Base-by-base conservation (phyloP, 495 filamentous ascomycete species). In the Arthonia radiata region DNA sequence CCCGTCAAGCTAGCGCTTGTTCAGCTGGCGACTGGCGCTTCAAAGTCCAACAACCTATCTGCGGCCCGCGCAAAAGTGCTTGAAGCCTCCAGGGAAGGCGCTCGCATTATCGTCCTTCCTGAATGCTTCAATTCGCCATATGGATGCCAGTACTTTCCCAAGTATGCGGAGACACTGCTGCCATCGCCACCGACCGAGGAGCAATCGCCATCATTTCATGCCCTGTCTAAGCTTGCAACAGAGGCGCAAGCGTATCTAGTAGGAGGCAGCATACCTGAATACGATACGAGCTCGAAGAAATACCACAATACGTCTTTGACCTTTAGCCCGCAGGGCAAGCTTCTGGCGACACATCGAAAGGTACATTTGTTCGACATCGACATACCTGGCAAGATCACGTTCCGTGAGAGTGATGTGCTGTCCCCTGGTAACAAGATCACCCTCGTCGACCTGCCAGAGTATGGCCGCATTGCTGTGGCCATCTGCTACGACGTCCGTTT, bases 81-180 rank as follows among this genome's bases (percentile, higher is more conserved):
- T 29, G 75, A 81, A 43, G 89, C 86, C 4, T 64, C 77, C 16
- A 40, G 50, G 4, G 13, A 27, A 18, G 53, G 51, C 3, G 83
- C 81, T 32, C 82, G 86, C 24, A 57, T 68, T 35, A 63, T 81
- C 32, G 56, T 79, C 30, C 50, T 70, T 15, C 66, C 64, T 11
- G 82, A 93, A 54, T 93, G 82, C 60, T 93, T 93, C 67, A 93
- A 93, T 59, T 81, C 72, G 8, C 82, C 82, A n/a, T 92, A 92
- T 53, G 82, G 82, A 35, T 77, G 67, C 31, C 62, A 79, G 39
- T 76, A 68, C 57, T 94, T 97, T 55, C 75, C 81, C 15, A 62
- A 69, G 31, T 93, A 93, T 43, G 81, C 86, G 36, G 86, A 97
- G 46, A 67, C 63, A 0, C 67, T 94, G 2, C 67, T 78, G 5